phyloP scores from a whole-genome alignment of 2,329 filamentous ascomycete genomes.

The Aspergillus pseudoviridinutans region DNA sequence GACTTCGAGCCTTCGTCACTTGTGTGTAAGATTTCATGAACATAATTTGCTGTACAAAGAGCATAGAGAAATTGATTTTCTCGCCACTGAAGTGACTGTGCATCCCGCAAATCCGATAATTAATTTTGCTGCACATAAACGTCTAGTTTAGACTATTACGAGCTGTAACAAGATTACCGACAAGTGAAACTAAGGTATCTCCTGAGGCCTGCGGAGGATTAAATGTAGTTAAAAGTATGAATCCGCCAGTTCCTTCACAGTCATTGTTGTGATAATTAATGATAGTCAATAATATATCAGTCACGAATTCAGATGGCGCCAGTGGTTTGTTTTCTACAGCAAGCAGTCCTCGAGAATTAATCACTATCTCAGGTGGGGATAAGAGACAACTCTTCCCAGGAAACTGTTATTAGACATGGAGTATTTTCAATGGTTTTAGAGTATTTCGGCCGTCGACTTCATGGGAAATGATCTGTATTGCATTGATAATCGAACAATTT shows the following conservation, averaged over 20 bases:
- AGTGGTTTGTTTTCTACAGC: background rate
- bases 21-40: background rate
- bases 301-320: too few species aligned
- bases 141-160: background rate
- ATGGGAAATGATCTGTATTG: background rate
- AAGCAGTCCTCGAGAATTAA: background rate
- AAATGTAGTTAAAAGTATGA: background rate
- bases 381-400: background rate
- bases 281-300: too few species aligned
- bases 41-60: background rate
- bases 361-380: background rate
- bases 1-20: background rate
- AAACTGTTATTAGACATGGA: background rate
- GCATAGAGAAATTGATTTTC: background rate
- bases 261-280: too few species aligned
- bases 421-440: background rate
- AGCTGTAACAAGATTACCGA: background rate
- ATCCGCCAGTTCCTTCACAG: background rate
- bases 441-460: background rate
- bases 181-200: background rate
- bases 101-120: background rate
- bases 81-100: background rate
- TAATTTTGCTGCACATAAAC: background rate
- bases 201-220: background rate
- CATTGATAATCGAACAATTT: background rate